phyloP scores from a whole-genome alignment of 1,284 basidiomycete species.

The Phlebopus sp. region DNA sequence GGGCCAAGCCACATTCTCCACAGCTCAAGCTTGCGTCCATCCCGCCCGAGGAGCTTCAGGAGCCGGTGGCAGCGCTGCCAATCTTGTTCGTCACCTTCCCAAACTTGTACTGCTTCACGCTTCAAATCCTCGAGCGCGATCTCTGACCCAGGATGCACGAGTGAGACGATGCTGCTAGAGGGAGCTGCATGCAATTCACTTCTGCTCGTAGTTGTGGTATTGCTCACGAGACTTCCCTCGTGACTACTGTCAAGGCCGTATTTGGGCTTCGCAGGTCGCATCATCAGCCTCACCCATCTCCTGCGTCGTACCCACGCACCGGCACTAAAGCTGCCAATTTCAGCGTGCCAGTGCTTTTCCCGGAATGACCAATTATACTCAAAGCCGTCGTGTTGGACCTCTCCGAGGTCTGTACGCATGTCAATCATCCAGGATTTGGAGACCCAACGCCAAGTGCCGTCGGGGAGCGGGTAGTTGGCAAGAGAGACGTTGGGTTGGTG shows the following conservation, averaged over 20 bases:
- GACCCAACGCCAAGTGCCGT: constrained; percentile 78
- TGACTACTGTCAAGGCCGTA: constrained; percentile 10
- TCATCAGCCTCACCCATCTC: constrained; percentile 78
- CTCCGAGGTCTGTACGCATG: constrained; percentile 70
- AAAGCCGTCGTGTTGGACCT: constrained; percentile 78
- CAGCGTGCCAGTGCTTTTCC: constrained; percentile 57
- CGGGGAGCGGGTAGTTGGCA: constrained; percentile 69
- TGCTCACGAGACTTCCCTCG: background rate
- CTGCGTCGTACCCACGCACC: constrained; percentile 73
- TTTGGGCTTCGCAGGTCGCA: constrained; percentile 48
- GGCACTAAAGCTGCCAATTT: constrained; percentile 53
- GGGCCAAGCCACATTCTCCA: constrained; percentile 65
- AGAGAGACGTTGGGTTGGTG: constrained; percentile 56
- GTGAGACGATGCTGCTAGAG: constrained; percentile 9
- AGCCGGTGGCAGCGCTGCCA: constrained; percentile 59
- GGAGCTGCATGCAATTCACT: constrained; percentile 1
- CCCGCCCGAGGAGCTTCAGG: constrained; percentile 52
- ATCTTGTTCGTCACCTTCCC: constrained; percentile 49
- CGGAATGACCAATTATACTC: constrained; percentile 81
- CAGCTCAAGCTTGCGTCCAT: constrained; percentile 69
- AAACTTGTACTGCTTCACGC: constrained; percentile 37
- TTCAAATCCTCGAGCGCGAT: constrained; percentile 21
- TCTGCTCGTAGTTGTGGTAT: background rate
- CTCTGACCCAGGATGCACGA: constrained; percentile 8
- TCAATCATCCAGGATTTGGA: constrained; percentile 81